These are phyloP conservation scores for Gardenia jasminoides DNA, from an alignment of 257 asterid species.

Conservation along the genomic window DNA sequence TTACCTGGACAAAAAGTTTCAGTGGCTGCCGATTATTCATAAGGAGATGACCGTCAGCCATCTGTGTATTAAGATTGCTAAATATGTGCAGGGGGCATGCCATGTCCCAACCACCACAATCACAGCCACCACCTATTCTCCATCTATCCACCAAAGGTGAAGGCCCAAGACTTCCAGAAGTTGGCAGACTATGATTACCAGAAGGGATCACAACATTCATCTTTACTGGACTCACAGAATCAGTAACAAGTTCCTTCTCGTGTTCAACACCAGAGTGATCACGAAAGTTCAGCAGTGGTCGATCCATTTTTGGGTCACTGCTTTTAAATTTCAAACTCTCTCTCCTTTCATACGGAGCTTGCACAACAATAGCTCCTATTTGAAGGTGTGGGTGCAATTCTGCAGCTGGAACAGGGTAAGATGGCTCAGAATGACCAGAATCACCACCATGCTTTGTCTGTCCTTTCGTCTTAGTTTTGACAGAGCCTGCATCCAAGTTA, in stretches of 20 bases:
- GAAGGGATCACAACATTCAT: constrained; percentile 80
- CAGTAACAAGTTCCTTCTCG: constrained; percentile 24
- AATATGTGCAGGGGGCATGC: constrained; percentile 75
- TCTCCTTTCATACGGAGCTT: constrained; percentile 68
- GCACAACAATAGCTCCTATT: constrained; percentile 67
- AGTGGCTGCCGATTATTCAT: constrained; percentile 41
- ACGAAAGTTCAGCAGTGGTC: constrained; percentile 35
- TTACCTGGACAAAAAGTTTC: constrained; percentile 77
- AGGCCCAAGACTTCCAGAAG: constrained; percentile 57
- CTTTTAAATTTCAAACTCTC: constrained; percentile 58
- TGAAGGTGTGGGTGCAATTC: constrained; percentile 64
- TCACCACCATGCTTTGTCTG: constrained; percentile 28
- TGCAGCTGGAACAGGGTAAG: constrained; percentile 36
- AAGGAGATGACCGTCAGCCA: constrained; percentile 37
- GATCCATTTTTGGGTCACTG: constrained; percentile 38
- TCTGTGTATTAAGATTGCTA: constrained; percentile 35
- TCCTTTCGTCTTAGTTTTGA: constrained; percentile 23
- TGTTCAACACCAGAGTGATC: constrained; percentile 41
- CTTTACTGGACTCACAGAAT: constrained; percentile 28
- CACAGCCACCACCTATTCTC: constrained; percentile 93
- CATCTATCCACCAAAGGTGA: constrained; percentile 80
- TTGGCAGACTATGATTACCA: constrained; percentile 78
- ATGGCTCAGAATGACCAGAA: constrained; percentile 20
- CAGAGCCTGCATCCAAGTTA: constrained; percentile 27
- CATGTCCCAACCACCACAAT: constrained; percentile 99